These are phyloP conservation scores for Plasmodium reichenowi DNA, from an alignment of 169 alveolate species.

Conservation along the genomic window DNA sequence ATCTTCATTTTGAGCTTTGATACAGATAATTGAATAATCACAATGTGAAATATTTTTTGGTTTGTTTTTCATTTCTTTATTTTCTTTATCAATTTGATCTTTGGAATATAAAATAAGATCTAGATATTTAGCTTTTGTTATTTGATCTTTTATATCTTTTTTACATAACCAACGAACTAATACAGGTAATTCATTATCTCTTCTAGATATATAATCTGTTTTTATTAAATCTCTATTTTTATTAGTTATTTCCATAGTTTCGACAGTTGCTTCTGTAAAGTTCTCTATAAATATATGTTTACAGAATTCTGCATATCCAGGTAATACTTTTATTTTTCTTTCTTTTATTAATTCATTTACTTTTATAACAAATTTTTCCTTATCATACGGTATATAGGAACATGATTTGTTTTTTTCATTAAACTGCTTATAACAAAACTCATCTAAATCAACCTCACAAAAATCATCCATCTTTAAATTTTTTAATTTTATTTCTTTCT, in stretches of 20 bases:
- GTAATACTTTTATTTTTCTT: slow-evolving; percentile 78
- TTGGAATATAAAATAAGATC: slow-evolving; percentile 96
- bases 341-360: slow-evolving; percentile 79
- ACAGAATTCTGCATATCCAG: slow-evolving; percentile 99
- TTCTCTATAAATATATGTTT: slow-evolving; percentile 96
- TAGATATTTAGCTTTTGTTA: slow-evolving; percentile 90
- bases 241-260: slow-evolving; percentile 91
- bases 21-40: slow-evolving; percentile 81
- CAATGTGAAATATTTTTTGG: slow-evolving; percentile 52
- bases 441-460: slow-evolving; percentile 76
- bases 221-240: slow-evolving; percentile 91
- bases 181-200: slow-evolving; percentile 97
- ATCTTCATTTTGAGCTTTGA: slow-evolving; percentile 84
- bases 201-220: slow-evolving; percentile 94
- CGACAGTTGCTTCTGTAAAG: slow-evolving; percentile 93
- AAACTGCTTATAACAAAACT: slow-evolving; percentile 85
- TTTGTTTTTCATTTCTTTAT: slow-evolving; percentile 72
- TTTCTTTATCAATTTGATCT: slow-evolving; percentile 95
- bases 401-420: slow-evolving; percentile 75
- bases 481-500: neutral
- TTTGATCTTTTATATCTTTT: slow-evolving; percentile 79
- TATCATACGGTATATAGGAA: slow-evolving; percentile 82
- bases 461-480: slow-evolving; percentile 32
- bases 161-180: slow-evolving; percentile 94
- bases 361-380: slow-evolving; percentile 79